These are phyloP conservation scores for Aspergillus nanangensis DNA, from an alignment of 495 filamentous ascomycete genomes.

Conservation along the genomic window DNA sequence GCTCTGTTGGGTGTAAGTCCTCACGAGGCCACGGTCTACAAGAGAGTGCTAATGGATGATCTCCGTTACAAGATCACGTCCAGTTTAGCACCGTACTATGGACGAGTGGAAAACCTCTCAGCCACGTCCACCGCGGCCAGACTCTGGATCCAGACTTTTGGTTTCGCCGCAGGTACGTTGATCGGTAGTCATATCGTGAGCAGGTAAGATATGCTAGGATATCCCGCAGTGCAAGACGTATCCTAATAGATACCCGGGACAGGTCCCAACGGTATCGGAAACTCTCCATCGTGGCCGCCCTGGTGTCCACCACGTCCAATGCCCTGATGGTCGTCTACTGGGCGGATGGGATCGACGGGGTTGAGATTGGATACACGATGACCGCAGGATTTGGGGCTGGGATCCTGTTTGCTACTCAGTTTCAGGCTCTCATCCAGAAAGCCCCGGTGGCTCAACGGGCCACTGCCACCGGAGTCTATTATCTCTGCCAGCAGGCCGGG, in stretches of 20 bases:
- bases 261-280: not conserved
- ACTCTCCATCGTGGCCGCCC: not conserved
- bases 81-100: not conserved
- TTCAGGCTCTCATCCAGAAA: not conserved
- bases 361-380: not conserved
- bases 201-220: not conserved
- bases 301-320: not conserved
- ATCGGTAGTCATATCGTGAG: not conserved
- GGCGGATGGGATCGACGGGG: not conserved
- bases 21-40: not conserved
- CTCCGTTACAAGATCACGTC: not conserved
- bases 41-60: not conserved
- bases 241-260: too few species aligned
- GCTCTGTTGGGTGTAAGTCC: not conserved
- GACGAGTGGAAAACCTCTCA: not conserved
- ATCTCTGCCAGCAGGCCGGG: not conserved
- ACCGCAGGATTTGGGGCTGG: not conserved
- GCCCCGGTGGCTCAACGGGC: not conserved
- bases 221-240: too few species aligned
- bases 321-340: not conserved
- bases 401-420: not conserved
- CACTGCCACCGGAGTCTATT: not conserved
- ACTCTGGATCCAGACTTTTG: not conserved
- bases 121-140: not conserved
- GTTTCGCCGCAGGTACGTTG: not conserved